phyloP scores from a whole-genome alignment of 768 basidiomycete genomes.

The Hemileccinum rubropunctum region DNA sequence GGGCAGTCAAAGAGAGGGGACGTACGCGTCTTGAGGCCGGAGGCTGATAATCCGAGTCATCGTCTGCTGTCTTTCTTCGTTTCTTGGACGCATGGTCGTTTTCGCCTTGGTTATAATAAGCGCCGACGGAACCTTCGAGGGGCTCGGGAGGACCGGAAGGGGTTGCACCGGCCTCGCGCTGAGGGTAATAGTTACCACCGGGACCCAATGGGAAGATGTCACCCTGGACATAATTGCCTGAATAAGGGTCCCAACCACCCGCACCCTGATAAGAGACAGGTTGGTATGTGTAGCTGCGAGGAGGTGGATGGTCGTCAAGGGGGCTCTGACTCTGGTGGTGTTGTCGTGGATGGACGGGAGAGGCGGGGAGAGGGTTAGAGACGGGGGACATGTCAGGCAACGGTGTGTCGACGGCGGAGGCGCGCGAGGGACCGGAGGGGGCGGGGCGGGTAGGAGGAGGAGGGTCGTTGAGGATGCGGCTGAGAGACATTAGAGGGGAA shows the following conservation, averaged over 20 bases:
- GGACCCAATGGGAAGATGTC: constrained; percentile 37
- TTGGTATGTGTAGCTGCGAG: constrained; percentile 37
- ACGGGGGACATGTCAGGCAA: constrained; percentile 24
- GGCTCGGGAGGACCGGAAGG: constrained; percentile 19
- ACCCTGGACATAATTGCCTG: constrained; percentile 37
- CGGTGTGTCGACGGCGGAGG: constrained; percentile 22
- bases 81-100: constrained; percentile 41
- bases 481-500: constrained; percentile 77
- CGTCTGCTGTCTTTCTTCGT: constrained; percentile 43
- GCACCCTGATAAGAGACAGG: constrained; percentile 37
- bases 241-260: constrained; percentile 39
- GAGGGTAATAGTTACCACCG: constrained; percentile 37
- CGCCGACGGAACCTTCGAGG: constrained; percentile 16
- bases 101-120: constrained; percentile 33
- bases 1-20: constrained; percentile 13
- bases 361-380: constrained; percentile 14
- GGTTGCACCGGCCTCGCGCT: constrained; percentile 18
- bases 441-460: constrained; percentile 40
- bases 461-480: constrained; percentile 77
- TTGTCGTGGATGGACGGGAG: constrained; percentile 20
- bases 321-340: constrained; percentile 30
- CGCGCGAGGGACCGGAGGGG: constrained; percentile 18
- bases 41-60: constrained; percentile 57
- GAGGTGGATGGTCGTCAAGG: constrained; percentile 31
- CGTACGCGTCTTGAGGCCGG: constrained; percentile 53